Conservation (phyloP, 257 asterid species). For the Orobanche coerulescens region DNA sequence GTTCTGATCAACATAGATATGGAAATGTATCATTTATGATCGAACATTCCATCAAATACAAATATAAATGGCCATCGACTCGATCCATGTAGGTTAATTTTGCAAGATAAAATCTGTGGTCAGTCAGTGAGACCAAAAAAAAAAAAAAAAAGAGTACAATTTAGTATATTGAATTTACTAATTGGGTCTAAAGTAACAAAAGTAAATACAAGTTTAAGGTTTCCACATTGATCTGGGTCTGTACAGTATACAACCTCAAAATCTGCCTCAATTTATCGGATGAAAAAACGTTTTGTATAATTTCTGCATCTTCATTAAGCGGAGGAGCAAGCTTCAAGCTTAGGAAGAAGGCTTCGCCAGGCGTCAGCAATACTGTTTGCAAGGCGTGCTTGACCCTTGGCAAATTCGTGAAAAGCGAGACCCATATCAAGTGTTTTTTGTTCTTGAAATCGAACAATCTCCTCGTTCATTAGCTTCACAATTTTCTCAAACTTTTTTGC, state of each 20-base stretch:
- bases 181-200: slow-evolving; percentile 17
- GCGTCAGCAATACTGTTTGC: slow-evolving; percentile 74
- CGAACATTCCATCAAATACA: too few relatives aligned
- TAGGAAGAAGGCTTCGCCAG: slow-evolving; percentile 97
- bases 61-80: too few relatives aligned
- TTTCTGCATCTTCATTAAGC: background rate
- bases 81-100: too few relatives aligned
- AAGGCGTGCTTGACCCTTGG: slow-evolving; percentile 76
- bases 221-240: slow-evolving; percentile 23
- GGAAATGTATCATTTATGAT: too few relatives aligned
- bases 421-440: slow-evolving; percentile 88
- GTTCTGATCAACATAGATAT: too few relatives aligned
- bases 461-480: slow-evolving; percentile 76
- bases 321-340: slow-evolving; percentile 68
- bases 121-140: background rate
- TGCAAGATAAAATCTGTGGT: too few relatives aligned
- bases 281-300: background rate
- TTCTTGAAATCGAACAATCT: slow-evolving; percentile 79
- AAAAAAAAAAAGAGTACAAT: background rate
- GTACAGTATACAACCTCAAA: slow-evolving; percentile 40
- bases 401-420: slow-evolving; percentile 84
- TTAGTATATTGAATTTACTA: too few relatives aligned
- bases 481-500: slow-evolving; percentile 62
- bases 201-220: background rate
- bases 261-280: background rate